Evolutionary conservation across 495 filamentous ascomycete genomes (phyloP), one percentile per base, ranked within the genome.

Genomic region (Annulohypoxylon nitens): DNA sequence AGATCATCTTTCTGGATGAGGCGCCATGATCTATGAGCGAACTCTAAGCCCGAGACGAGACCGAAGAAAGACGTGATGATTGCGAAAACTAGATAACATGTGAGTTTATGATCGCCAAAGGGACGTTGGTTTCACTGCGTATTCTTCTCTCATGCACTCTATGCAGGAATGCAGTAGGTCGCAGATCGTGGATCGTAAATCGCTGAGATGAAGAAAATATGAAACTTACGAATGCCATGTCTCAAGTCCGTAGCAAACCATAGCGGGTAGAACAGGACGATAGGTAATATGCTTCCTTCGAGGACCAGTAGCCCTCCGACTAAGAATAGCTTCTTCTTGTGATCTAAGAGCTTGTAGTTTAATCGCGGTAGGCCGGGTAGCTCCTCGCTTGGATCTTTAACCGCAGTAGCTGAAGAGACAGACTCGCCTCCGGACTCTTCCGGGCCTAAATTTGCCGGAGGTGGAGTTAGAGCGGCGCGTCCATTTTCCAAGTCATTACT

Each of bases 11-110:
- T 79, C 30, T 76, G 58, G 57, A 85, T 82, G 36, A 86, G 77
- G 30, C 83, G 82, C 34, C 81, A 77, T 5, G 78, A 82, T 33
- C 84, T 83, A 18, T 85, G 78, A 53, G 80, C 83, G 63, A 84
- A 86, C 62, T 86, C 84, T 37, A 85, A 73, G 34, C 84, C 84
- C 6, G 84, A 84, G 16, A 85, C 80, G 39, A 85, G 70, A 51
- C 84, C 84, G 73, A 84, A 86, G 69, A 86, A 85, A 33, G 84
- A 79, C 1, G 84, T 86, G 68, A 86, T 82, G 61, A 86, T 83
- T 69, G 84, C 84, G 59, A 86, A 86, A 45, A 83, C 79, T 81
- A 14, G 2, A 4, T 14, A 36, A 6, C 1, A 50, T 50, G 60
- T 79, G 14, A 76, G 74, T 11, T 20, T 10, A 10, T 58, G 26